Evolutionary conservation across 176 grass and related monocot species (phyloP).

Genomic region (Cenchrus purpureus): DNA sequence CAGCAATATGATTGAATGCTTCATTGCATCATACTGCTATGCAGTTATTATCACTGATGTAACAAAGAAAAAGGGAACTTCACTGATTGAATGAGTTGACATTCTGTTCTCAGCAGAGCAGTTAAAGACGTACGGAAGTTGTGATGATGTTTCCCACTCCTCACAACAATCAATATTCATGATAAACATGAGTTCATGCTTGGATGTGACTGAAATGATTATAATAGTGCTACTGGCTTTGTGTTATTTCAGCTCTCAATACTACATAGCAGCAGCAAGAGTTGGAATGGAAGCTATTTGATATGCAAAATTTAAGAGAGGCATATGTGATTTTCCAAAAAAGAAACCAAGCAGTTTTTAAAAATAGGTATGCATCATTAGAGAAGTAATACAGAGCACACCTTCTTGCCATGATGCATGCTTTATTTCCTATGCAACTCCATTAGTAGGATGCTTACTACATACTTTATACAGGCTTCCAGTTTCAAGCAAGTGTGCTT

Average conservation of each 20-base stretch:
- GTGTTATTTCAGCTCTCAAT: slow-evolving; percentile 2
- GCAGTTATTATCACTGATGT: slow-evolving; percentile 16
- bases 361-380: too few species aligned
- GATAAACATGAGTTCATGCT: slow-evolving; percentile 42
- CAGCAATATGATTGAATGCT: slow-evolving; percentile 1
- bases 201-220: slow-evolving; percentile 38
- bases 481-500: background rate
- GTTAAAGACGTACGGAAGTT: slow-evolving; percentile 28
- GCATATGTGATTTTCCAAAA: background rate
- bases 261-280: background rate
- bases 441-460: too few species aligned
- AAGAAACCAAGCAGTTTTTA: background rate
- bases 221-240: slow-evolving; percentile 42
- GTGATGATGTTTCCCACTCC: slow-evolving; percentile 30
- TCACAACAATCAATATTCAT: slow-evolving; percentile 35
- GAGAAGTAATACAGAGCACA: background rate
- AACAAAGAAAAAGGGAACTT: slow-evolving; percentile 33
- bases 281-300: background rate
- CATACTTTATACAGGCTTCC: background rate
- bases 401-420: background rate
- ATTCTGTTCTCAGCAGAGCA: slow-evolving; percentile 2
- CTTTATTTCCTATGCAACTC: too few species aligned
- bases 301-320: background rate
- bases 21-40: slow-evolving; percentile 20
- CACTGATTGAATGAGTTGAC: slow-evolving; percentile 40